phyloP scores from a whole-genome alignment of 257 asterid species.

The Lavandula angustifolia region DNA sequence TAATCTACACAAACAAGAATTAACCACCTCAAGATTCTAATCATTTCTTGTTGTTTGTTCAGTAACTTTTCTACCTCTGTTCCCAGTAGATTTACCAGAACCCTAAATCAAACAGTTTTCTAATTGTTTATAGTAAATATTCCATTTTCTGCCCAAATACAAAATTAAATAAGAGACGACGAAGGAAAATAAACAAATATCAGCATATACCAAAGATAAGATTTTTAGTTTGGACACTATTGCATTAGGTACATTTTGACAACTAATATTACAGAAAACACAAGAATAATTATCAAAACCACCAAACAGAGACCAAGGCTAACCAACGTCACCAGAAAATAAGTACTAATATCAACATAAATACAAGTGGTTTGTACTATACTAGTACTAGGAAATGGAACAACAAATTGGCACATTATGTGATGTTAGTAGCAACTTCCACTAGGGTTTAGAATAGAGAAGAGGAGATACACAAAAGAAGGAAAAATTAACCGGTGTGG shows the following conservation, averaged over 20 bases:
- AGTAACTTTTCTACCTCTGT: conserved; percentile 7
- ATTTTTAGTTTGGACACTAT: conserved; percentile 18
- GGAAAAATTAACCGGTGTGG: no score
- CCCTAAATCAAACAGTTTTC: conserved; percentile 7
- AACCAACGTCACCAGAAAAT: conserved; percentile 15
- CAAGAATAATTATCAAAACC: conserved; percentile 23
- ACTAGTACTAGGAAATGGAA: no score
- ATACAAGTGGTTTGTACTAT: no score
- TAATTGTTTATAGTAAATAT: background rate
- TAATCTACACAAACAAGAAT: conserved; percentile 14
- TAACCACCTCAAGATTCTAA: background rate
- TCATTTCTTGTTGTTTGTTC: conserved; percentile 9
- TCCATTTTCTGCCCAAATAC: background rate
- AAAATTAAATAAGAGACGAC: background rate
- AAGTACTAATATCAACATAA: conserved; percentile 19
- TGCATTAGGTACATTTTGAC: conserved; percentile 24
- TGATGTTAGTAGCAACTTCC: no score
- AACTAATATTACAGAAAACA: conserved; percentile 9
- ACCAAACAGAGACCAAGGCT: background rate
- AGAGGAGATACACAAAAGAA: no score
- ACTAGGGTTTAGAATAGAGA: no score
- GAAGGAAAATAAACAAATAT: background rate
- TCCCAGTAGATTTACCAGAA: background rate
- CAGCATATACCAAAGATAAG: conserved; percentile 12
- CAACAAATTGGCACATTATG: no score